Evolutionary conservation across 139 green algal species (phyloP).

Genomic region (Limnomonas spitsbergensis): DNA sequence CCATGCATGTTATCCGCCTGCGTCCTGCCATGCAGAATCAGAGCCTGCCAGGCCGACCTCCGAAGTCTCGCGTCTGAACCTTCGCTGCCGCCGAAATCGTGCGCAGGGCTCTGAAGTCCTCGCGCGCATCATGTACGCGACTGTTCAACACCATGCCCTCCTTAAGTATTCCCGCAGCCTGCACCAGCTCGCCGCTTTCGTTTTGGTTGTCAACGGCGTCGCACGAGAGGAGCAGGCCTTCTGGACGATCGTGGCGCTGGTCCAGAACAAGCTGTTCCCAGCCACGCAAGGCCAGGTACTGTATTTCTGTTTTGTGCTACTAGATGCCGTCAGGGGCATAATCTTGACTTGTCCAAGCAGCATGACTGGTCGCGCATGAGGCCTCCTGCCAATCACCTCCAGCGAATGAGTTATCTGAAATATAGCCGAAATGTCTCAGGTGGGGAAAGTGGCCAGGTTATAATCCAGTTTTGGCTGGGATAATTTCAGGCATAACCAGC

Average conservation of each 20-base stretch:
- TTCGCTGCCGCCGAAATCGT: not conserved
- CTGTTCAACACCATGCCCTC: conserved; percentile 2
- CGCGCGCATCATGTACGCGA: conserved; percentile 18
- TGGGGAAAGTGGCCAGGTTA: too few species aligned
- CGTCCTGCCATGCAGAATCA: not conserved
- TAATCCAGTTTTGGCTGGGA: too few species aligned
- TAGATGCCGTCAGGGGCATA: too few species aligned
- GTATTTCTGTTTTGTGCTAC: too few species aligned
- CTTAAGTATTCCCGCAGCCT: conserved; percentile 8
- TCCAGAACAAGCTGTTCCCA: conserved; percentile 2
- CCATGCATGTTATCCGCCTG: not conserved
- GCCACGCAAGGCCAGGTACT: not conserved
- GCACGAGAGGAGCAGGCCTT: conserved; percentile 41
- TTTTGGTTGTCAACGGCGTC: conserved; percentile 33
- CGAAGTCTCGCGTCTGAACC: not conserved
- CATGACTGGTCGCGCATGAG: too few species aligned
- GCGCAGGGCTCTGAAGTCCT: conserved; percentile 9
- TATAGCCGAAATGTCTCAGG: too few species aligned
- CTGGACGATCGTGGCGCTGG: conserved; percentile 29
- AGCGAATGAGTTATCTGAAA: too few species aligned
- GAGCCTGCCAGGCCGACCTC: not conserved
- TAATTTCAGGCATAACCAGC: too few species aligned
- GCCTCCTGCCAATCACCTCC: too few species aligned
- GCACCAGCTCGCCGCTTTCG: conserved; percentile 29
- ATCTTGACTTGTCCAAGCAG: too few species aligned